phyloP scores from a whole-genome alignment of 352 stramenopile species.

The Phytophthora pistaciae region DNA sequence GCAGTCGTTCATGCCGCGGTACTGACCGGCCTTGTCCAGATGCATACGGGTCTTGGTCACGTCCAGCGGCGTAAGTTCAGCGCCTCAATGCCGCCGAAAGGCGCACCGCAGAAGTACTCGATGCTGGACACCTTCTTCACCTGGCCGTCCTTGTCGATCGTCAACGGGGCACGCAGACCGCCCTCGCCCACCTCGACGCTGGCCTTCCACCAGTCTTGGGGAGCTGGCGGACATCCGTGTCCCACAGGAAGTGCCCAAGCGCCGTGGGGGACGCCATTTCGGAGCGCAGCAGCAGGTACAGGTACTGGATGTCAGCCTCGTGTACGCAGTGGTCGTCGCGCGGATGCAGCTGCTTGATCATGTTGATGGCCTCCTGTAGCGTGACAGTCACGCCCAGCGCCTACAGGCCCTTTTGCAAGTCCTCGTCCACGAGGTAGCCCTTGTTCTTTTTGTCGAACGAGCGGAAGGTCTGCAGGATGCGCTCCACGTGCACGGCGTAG shows the following conservation, averaged over 20 bases:
- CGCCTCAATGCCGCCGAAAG: constrained; percentile 87
- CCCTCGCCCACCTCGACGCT: constrained; percentile 84
- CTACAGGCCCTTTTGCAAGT: constrained; percentile 72
- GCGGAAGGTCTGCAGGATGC: constrained; percentile 79
- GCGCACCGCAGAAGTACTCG: constrained; percentile 83
- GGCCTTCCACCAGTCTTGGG: no score
- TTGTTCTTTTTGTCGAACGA: constrained; percentile 74
- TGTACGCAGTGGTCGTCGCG: constrained; percentile 73
- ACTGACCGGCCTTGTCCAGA: constrained; percentile 91
- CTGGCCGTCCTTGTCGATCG: constrained; percentile 48
- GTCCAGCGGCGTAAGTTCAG: constrained; percentile 89
- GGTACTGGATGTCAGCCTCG: constrained; percentile 83
- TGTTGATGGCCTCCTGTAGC: constrained; percentile 73
- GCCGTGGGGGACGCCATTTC: constrained; percentile 78
- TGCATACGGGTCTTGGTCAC: constrained; percentile 92
- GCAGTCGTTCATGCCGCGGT: constrained; percentile 89
- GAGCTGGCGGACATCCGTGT: constrained; percentile 84
- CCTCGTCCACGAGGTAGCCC: constrained; percentile 72
- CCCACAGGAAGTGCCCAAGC: constrained; percentile 84
- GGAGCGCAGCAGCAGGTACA: constrained; percentile 83
- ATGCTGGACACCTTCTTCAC: constrained; percentile 70
- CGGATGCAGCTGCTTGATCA: constrained; percentile 82
- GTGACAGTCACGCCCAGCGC: constrained; percentile 75
- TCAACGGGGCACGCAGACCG: constrained; percentile 68
- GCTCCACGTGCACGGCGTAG: constrained; percentile 74